phyloP scores from a whole-genome alignment of 108 stramenopile genomes.

The Mediolabrus comicus region DNA sequence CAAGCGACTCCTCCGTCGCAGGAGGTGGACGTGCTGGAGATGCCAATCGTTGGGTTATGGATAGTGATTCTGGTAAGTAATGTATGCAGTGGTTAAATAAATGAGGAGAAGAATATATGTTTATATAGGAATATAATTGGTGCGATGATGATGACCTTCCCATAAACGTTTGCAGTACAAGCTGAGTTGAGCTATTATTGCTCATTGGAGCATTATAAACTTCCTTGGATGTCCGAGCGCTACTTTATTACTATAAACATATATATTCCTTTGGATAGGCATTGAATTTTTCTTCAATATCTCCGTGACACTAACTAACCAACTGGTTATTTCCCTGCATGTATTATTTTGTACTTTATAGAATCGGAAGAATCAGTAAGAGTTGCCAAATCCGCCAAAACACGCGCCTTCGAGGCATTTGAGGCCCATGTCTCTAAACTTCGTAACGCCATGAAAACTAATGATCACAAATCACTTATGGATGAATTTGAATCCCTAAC shows the following conservation, averaged over 20 bases:
- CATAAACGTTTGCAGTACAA: conserved; percentile 54
- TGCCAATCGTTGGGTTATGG: conserved; percentile 57
- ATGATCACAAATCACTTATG: conserved; percentile 74
- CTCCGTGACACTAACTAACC: no score
- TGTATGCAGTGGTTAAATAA: background rate
- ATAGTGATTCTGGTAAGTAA: conserved; percentile 50
- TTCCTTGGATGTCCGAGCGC: conserved; percentile 48
- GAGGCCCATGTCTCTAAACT: conserved; percentile 66
- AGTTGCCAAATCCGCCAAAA: conserved; percentile 94
- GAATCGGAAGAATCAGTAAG: conserved; percentile 91
- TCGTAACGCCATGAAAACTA: conserved; percentile 82
- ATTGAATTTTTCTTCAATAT: background rate
- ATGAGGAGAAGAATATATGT: background rate
- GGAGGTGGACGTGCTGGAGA: conserved; percentile 27
- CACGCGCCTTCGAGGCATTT: conserved; percentile 88
- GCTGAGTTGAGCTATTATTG: conserved; percentile 37
- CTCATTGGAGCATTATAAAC: conserved; percentile 23
- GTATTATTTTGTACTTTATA: background rate
- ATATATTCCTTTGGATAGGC: background rate
- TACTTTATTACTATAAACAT: conserved; percentile 13
- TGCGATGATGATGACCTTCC: conserved; percentile 42
- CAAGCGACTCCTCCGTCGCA: conserved; percentile 28
- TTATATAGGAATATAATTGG: background rate
- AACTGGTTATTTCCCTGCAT: conserved; percentile 11
- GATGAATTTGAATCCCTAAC: conserved; percentile 82